Evolutionary conservation across 495 filamentous ascomycete genomes (phyloP).

Genomic region (Penicillium angulare): DNA sequence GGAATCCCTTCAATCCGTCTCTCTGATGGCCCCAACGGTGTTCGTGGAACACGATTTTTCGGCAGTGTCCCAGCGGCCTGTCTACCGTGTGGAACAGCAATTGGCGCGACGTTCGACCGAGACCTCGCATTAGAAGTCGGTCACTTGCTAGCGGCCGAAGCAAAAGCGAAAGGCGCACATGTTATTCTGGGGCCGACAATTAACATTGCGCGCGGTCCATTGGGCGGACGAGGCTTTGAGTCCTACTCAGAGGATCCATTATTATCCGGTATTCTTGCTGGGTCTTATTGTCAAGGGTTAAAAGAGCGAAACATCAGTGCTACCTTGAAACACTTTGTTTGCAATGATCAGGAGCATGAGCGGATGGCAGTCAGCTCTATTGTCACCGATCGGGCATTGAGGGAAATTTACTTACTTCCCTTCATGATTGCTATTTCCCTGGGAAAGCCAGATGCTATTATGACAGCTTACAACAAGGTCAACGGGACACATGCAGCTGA

Average conservation of each 20-base stretch:
- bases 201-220: constrained; percentile 57
- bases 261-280: constrained; percentile 60
- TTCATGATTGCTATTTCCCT: constrained; percentile 66
- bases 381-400: constrained; percentile 66
- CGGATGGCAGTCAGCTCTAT: constrained; percentile 64
- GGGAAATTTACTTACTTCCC: constrained; percentile 76
- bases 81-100: constrained; percentile 59
- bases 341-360: constrained; percentile 75
- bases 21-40: constrained; percentile 70
- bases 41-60: constrained; percentile 22
- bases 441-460: constrained; percentile 57
- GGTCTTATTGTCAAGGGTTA: constrained; percentile 58
- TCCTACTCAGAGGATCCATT: constrained; percentile 70
- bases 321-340: constrained; percentile 73
- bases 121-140: constrained; percentile 55
- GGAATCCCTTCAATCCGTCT: constrained; percentile 61
- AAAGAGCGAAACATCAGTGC: constrained; percentile 59
- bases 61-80: constrained; percentile 45
- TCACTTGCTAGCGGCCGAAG: constrained; percentile 37
- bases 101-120: constrained; percentile 65
- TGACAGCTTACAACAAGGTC: constrained; percentile 73
- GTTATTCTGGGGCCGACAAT: constrained; percentile 68
- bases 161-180: constrained; percentile 45
- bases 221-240: constrained; percentile 72
- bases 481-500: constrained; percentile 70